Percentiles rank a stretch among this genome's conserved stretches.
Evolutionary conservation across 148 eudicot species (phyloP).

Genomic region (Agrostemma githago): DNA sequence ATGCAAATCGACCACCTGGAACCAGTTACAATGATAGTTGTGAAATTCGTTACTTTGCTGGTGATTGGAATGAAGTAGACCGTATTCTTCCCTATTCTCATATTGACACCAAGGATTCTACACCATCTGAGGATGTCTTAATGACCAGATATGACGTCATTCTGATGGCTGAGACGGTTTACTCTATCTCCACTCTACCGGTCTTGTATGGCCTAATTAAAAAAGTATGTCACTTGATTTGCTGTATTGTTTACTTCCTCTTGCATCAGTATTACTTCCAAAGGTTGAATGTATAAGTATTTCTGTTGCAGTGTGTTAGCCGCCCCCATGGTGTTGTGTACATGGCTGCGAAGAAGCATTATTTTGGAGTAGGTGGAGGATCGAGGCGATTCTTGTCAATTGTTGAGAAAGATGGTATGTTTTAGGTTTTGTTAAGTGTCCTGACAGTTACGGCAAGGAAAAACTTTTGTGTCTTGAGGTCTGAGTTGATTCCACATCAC

Average conservation of each 20-base stretch:
- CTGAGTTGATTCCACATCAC: background rate
- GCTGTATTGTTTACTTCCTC: background rate
- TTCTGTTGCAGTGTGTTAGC: constrained; percentile 49
- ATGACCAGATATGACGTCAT: constrained; percentile 68
- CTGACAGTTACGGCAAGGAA: background rate
- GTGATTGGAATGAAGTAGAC: constrained; percentile 85
- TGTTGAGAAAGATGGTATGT: constrained; percentile 83
- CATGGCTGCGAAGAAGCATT: constrained; percentile 93
- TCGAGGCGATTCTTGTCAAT: constrained; percentile 72
- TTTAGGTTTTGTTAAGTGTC: background rate
- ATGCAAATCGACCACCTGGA: constrained; percentile 43
- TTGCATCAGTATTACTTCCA: background rate
- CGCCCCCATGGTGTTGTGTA: constrained; percentile 66
- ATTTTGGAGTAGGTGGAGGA: constrained; percentile 99
- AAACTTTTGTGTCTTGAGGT: background rate
- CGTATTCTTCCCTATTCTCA: constrained; percentile 44
- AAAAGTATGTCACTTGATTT: constrained; percentile 39
- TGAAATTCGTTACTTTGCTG: constrained; percentile 74
- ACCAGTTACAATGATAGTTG: constrained; percentile 19
- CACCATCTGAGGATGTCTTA: constrained; percentile 11
- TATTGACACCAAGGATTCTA: constrained; percentile 23
- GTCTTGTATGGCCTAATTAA: constrained; percentile 65
- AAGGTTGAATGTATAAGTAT: constrained; percentile 5
- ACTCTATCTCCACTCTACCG: constrained; percentile 64
- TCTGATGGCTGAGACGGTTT: constrained; percentile 98